Conservation (phyloP, 2,329 filamentous ascomycete genomes). For the Xylaria arbuscula region DNA sequence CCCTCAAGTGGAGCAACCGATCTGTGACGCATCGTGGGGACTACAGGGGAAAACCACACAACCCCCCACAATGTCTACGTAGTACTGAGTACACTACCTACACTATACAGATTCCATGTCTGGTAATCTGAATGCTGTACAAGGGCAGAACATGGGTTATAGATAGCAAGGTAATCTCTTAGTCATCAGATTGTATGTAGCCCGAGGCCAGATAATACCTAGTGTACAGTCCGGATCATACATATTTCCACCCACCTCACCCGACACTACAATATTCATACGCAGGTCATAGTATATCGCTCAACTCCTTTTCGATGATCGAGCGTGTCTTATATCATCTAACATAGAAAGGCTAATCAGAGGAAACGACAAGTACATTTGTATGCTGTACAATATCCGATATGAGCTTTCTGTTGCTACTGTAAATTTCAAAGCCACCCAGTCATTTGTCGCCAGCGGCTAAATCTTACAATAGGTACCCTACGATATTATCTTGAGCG, state of each 20-base stretch:
- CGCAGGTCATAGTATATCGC: background rate
- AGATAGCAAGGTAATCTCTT: conserved; percentile 2
- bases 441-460: background rate
- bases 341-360: background rate
- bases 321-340: background rate
- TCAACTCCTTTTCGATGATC: background rate
- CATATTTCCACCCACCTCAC: background rate
- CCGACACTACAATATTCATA: background rate
- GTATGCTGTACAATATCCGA: background rate
- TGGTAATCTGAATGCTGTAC: background rate
- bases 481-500: background rate
- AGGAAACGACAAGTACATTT: background rate
- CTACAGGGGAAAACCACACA: conserved; percentile 21
- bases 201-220: background rate
- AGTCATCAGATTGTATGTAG: conserved; percentile 2
- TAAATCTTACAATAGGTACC: background rate
- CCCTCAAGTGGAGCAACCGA: conserved; percentile 27
- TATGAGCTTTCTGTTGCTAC: background rate
- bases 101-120: conserved; percentile 11
- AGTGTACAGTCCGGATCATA: background rate
- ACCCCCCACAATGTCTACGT: conserved; percentile 7
- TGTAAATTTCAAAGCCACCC: background rate
- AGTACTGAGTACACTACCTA: background rate
- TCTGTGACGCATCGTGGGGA: conserved; percentile 33
- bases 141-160: background rate